A percentile compares a stretch with the other conserved stretches of the same genome.
Conservation (phyloP, 78 protist species). For the Dictyostelium brefeldianum region DNA sequence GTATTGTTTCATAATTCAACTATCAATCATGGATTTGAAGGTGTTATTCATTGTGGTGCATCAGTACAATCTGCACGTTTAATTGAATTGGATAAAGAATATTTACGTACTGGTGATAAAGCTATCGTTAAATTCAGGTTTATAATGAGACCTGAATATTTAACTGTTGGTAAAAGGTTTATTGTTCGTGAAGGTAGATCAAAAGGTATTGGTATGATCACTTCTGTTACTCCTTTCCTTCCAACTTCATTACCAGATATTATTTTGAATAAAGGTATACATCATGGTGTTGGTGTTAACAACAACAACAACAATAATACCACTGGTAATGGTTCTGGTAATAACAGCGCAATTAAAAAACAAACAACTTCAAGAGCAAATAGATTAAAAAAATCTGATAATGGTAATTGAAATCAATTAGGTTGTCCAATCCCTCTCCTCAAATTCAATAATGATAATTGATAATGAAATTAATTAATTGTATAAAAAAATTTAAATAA, state of each 20-base stretch:
- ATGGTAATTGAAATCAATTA: no score
- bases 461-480: no score
- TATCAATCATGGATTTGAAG: slow-evolving; percentile 92
- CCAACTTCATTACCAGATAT: no score
- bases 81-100: slow-evolving; percentile 72
- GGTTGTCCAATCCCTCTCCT: no score
- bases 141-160: slow-evolving; percentile 91
- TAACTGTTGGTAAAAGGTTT: slow-evolving; percentile 84
- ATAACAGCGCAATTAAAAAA: background rate
- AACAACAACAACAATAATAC: no score
- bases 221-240: background rate
- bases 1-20: slow-evolving; percentile 96
- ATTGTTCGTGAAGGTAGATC: slow-evolving; percentile 95
- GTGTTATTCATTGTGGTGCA: slow-evolving; percentile 95
- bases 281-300: background rate
- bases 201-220: slow-evolving; percentile 79
- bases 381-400: background rate
- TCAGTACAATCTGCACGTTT: slow-evolving; percentile 86
- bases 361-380: background rate
- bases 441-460: no score
- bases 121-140: slow-evolving; percentile 89
- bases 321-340: background rate
- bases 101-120: slow-evolving; percentile 96
- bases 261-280: no score
- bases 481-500: no score